Evolutionary conservation across 805 yeast genomes (phyloP).

Genomic region (Metschnikowia aberdeeniae): DNA sequence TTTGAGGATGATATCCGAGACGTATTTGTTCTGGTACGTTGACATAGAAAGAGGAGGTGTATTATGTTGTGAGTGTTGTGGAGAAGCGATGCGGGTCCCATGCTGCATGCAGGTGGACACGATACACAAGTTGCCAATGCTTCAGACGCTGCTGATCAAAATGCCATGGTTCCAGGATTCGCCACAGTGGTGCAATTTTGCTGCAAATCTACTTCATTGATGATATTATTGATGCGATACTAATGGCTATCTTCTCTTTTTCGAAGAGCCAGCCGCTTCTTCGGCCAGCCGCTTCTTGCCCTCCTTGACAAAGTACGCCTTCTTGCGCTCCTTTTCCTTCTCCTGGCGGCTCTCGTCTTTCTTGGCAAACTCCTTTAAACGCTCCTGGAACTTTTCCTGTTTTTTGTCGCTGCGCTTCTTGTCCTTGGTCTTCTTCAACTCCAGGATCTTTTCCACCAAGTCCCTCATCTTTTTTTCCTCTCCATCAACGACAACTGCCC

Average conservation of each 20-base stretch:
- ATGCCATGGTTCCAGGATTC: too few relatives aligned
- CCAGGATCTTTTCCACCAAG: constrained; percentile 79
- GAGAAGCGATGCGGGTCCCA: background rate
- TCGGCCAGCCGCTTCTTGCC: constrained; percentile 56
- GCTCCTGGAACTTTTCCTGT: constrained; percentile 68
- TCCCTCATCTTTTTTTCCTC: constrained; percentile 93
- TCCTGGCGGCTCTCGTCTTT: constrained; percentile 64
- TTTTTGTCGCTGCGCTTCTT: constrained; percentile 70
- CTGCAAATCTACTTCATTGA: too few relatives aligned
- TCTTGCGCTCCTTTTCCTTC: constrained; percentile 79
- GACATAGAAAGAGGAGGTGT: constrained; percentile 1
- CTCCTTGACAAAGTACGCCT: constrained; percentile 73
- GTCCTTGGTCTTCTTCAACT: constrained; percentile 83
- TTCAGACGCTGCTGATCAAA: too few relatives aligned
- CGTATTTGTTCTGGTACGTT: constrained; percentile 13
- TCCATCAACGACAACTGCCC: constrained; percentile 91
- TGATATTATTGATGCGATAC: too few relatives aligned
- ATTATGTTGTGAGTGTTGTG: background rate
- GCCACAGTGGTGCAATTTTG: too few relatives aligned
- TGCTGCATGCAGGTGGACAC: background rate
- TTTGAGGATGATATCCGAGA: constrained; percentile 35
- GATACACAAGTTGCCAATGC: too few relatives aligned
- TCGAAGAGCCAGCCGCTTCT: constrained; percentile 22
- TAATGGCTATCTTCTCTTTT: constrained; percentile 19
- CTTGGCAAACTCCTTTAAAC: constrained; percentile 72